Evolutionary conservation across 805 yeast species (phyloP).

Genomic region (Starmerella potacharoeniae): DNA sequence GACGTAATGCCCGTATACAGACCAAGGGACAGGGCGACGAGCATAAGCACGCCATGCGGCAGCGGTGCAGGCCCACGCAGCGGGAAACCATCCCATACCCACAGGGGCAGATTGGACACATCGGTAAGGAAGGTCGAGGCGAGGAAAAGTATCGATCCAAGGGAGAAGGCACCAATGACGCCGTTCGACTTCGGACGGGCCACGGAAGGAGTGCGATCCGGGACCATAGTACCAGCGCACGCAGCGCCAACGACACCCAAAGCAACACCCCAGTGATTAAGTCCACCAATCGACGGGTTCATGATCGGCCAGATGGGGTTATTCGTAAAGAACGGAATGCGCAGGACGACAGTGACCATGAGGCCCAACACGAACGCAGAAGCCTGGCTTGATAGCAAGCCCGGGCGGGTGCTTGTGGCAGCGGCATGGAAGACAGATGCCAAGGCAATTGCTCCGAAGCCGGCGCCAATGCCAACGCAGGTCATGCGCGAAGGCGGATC

Average conservation of each 20-base stretch:
- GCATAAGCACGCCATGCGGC: conserved; percentile 61
- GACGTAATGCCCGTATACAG: conserved; percentile 35
- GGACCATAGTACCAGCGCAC: conserved; percentile 35
- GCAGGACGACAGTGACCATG: conserved; percentile 58
- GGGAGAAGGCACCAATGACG: conserved; percentile 48
- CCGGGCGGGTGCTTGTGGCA: conserved; percentile 25
- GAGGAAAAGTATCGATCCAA: conserved; percentile 66
- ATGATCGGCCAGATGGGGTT: conserved; percentile 96
- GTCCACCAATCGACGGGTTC: conserved; percentile 77
- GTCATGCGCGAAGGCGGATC: conserved; percentile 63
- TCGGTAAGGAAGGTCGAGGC: conserved; percentile 69
- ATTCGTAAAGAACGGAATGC: conserved; percentile 66
- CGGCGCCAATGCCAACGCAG: conserved; percentile 53
- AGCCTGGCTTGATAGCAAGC: conserved; percentile 29
- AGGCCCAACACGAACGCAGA: conserved; percentile 61
- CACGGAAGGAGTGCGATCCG: conserved; percentile 4
- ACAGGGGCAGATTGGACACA: conserved; percentile 71
- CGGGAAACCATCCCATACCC: conserved; percentile 97
- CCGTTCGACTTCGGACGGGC: conserved; percentile 8
- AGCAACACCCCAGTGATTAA: conserved; percentile 56
- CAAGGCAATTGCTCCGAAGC: conserved; percentile 50
- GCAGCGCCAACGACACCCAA: conserved; percentile 54
- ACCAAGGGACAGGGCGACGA: conserved; percentile 51
- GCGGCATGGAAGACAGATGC: conserved; percentile 41
- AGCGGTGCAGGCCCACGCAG: conserved; percentile 78